A percentile compares a stretch with the other conserved stretches of the same genome.
These are phyloP conservation scores for Emergomyces pasteurianus DNA, from an alignment of 2,329 filamentous ascomycete genomes.

Conservation along the genomic window DNA sequence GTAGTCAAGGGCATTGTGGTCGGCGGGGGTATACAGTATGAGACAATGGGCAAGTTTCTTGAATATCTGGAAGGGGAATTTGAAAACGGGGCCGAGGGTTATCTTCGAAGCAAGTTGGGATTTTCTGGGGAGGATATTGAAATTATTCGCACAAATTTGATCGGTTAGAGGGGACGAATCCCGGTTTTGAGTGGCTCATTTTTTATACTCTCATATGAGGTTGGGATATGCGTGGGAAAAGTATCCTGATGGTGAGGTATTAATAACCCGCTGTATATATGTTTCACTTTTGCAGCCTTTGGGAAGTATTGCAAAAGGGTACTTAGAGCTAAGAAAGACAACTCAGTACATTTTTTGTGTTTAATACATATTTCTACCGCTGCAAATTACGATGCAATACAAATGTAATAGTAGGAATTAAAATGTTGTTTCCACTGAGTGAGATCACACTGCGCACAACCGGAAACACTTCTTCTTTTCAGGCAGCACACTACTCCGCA, in stretches of 20 bases:
- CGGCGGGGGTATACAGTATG: conserved; percentile 13
- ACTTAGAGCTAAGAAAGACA: background rate
- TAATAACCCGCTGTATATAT: background rate
- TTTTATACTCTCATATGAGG: background rate
- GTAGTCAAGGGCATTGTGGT: conserved; percentile 32
- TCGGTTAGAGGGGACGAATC: background rate
- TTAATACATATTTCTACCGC: too few species aligned
- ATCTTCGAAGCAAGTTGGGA: conserved; percentile 47
- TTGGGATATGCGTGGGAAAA: background rate
- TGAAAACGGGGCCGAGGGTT: conserved; percentile 49
- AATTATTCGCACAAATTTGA: conserved; percentile 35
- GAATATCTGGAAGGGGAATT: conserved; percentile 46
- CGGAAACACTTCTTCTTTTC: background rate
- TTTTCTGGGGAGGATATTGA: conserved; percentile 45
- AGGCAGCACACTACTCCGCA: too few species aligned
- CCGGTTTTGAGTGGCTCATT: too few species aligned
- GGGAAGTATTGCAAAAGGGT: background rate
- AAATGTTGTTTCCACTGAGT: too few species aligned
- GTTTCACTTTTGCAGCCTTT: background rate
- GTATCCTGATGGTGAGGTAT: background rate
- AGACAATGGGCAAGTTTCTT: conserved; percentile 41
- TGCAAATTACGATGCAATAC: too few species aligned
- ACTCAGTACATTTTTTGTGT: too few species aligned
- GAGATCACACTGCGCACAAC: too few species aligned
- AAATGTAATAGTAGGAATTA: too few species aligned